Evolutionary conservation across 2,329 filamentous ascomycete genomes (phyloP).

Genomic region (Periconia macrospinosa): DNA sequence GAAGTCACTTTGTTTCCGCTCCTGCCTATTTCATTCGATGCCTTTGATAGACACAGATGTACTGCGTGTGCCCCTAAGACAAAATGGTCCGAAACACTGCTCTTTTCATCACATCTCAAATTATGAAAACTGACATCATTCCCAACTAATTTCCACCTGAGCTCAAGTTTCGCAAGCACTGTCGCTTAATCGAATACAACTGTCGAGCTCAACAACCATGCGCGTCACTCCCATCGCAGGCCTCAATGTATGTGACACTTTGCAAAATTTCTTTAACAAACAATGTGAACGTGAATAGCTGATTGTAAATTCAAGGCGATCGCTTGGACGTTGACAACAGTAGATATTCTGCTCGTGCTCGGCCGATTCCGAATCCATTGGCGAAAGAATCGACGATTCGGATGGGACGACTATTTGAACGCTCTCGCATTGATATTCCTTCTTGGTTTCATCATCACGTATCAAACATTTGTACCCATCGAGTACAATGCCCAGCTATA

Average conservation of each 20-base stretch:
- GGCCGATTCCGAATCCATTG: constrained; percentile 15
- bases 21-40: too few relatives aligned
- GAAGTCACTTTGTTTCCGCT: too few relatives aligned
- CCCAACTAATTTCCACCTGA: too few relatives aligned
- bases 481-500: constrained; percentile 9
- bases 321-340: constrained; percentile 7
- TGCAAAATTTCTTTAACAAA: background rate
- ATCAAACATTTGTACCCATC: constrained; percentile 5
- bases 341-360: constrained; percentile 6
- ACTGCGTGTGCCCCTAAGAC: too few relatives aligned
- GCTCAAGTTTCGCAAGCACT: too few relatives aligned
- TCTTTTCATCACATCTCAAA: too few relatives aligned
- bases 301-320: constrained; percentile 1
- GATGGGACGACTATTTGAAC: constrained; percentile 15
- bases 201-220: background rate
- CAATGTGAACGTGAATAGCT: background rate
- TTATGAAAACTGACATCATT: too few relatives aligned
- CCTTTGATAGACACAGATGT: too few relatives aligned
- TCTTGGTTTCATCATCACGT: constrained; percentile 7
- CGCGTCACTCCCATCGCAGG: background rate
- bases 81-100: too few relatives aligned
- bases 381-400: constrained; percentile 5
- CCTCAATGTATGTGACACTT: background rate
- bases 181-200: too few relatives aligned
- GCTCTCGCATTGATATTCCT: constrained; percentile 6